These are phyloP conservation scores for Piloderma croceum DNA, from an alignment of 768 basidiomycete genomes.

Conservation along the genomic window DNA sequence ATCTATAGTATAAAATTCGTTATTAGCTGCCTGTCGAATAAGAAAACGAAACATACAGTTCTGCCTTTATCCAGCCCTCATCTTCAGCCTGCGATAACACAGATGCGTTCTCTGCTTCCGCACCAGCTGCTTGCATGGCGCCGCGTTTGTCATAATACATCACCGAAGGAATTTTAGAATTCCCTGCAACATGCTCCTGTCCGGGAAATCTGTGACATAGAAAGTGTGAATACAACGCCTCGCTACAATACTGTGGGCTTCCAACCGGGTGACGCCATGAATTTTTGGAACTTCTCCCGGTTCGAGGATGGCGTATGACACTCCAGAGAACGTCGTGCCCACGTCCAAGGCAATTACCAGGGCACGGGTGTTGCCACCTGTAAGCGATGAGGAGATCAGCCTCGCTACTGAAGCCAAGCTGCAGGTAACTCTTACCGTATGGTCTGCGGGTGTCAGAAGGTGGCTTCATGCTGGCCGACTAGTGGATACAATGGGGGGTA, in stretches of 20 bases:
- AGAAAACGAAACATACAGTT: conserved; percentile 47
- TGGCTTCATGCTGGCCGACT: conserved; percentile 49
- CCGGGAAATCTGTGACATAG: conserved; percentile 59
- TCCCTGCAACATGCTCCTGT: conserved; percentile 81
- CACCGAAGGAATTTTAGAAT: conserved; percentile 76
- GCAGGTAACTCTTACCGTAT: too few relatives aligned
- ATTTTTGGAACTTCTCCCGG: conserved; percentile 80
- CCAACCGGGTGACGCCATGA: conserved; percentile 71
- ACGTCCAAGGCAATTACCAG: conserved; percentile 78
- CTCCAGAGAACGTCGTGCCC: conserved; percentile 57
- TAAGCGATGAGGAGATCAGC: too few relatives aligned
- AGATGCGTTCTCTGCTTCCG: conserved; percentile 64
- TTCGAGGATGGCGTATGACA: conserved; percentile 78
- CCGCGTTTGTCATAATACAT: conserved; percentile 70
- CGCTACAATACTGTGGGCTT: conserved; percentile 1
- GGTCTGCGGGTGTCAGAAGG: conserved; percentile 67
- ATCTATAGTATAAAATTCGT: too few relatives aligned
- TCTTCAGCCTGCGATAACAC: conserved; percentile 65
- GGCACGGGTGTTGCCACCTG: conserved; percentile 51
- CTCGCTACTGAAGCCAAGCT: too few relatives aligned
- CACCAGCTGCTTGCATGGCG: conserved; percentile 64
- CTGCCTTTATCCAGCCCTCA: conserved; percentile 69
- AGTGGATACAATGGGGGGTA: conserved; percentile 3
- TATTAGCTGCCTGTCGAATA: too few relatives aligned
- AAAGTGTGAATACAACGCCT: conserved; percentile 8